Conservation (phyloP, 768 basidiomycete species). For the Panellus pusillus region DNA sequence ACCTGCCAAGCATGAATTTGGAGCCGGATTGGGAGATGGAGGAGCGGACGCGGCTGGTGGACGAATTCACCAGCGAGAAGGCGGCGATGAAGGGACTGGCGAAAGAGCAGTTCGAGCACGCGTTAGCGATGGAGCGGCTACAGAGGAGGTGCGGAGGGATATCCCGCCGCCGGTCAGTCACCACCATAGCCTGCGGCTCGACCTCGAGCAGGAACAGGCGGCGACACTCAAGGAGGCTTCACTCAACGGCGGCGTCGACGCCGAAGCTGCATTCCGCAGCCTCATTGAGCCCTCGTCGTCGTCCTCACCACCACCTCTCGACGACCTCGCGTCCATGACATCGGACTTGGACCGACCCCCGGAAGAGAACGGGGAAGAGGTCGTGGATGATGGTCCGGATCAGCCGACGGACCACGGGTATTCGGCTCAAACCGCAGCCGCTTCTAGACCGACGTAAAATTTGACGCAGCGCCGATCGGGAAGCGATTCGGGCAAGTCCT, state of each 20-base stretch:
- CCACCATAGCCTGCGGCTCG: constrained; percentile 12
- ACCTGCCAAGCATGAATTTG: constrained; percentile 4
- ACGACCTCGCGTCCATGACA: constrained; percentile 1
- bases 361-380: constrained; percentile 1
- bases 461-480: constrained; percentile 40
- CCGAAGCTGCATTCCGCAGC: constrained; percentile 13
- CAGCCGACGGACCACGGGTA: too few relatives aligned
- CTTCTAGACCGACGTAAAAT: constrained; percentile 40
- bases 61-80: constrained; percentile 4
- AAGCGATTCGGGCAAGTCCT: constrained; percentile 46
- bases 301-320: neutral
- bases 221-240: constrained; percentile 14
- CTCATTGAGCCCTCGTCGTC: constrained; percentile 13
- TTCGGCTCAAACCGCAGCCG: neutral
- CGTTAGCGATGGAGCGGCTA: constrained; percentile 11
- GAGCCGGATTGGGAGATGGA: constrained; percentile 4
- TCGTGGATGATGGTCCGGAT: neutral
- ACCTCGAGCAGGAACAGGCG: constrained; percentile 20
- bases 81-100: constrained; percentile 10
- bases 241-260: constrained; percentile 3
- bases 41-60: constrained; percentile 3
- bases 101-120: constrained; percentile 19
- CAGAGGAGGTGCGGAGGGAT: constrained; percentile 7
- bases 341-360: neutral
- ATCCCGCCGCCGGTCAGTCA: neutral